Evolutionary conservation across 2,329 filamentous ascomycete genomes (phyloP).

Genomic region (Aureobasidium sp.): DNA sequence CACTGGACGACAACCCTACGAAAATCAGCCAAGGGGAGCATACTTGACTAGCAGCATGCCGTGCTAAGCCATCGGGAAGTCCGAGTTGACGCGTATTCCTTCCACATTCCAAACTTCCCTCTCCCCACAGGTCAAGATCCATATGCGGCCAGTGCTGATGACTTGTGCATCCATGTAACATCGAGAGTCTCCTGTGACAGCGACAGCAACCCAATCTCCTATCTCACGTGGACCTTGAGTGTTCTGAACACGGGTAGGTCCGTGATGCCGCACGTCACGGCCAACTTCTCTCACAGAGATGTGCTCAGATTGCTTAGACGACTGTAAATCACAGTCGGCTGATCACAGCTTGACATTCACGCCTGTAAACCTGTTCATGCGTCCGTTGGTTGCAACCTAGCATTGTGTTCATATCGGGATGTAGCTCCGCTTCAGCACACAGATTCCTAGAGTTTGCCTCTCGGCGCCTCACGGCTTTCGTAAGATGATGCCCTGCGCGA

Average conservation of each 20-base stretch:
- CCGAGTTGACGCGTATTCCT: background rate
- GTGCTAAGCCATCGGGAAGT: background rate
- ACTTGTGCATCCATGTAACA: background rate
- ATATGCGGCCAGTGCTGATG: conserved; percentile 1
- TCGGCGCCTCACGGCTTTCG: background rate
- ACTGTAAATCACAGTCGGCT: background rate
- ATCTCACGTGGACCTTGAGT: background rate
- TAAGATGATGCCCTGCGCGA: background rate
- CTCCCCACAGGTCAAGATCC: background rate
- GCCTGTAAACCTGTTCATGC: background rate
- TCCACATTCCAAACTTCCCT: background rate
- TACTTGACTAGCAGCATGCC: background rate
- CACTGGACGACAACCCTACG: background rate
- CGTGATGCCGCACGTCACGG: background rate
- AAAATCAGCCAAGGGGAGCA: background rate
- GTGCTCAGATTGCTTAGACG: background rate
- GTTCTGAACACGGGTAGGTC: background rate
- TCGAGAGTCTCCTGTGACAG: background rate
- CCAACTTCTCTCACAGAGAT: background rate
- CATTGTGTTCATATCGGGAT: background rate
- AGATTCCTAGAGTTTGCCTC: background rate
- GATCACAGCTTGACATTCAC: background rate
- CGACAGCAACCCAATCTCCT: background rate
- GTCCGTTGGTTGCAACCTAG: background rate
- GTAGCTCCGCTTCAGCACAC: background rate